Conservation (phyloP, 2,329 filamentous ascomycete species). For the Colletotrichum spinosum region DNA sequence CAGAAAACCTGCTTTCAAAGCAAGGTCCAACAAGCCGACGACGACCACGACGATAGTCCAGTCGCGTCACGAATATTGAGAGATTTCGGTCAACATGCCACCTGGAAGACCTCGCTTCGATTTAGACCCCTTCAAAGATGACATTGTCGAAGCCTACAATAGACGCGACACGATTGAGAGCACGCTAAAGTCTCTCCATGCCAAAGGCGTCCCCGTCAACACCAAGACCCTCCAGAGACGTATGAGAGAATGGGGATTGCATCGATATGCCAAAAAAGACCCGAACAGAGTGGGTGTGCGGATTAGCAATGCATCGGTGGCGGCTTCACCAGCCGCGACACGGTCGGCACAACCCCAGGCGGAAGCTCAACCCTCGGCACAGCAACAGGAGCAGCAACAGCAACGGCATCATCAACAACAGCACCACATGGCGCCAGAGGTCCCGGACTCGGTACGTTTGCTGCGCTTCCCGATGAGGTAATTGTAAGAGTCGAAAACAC, state of each 20-base stretch:
- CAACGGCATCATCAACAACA: background rate
- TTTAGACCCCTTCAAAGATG: conserved; percentile 27
- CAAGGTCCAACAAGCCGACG: too few species aligned
- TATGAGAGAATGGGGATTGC: conserved; percentile 24
- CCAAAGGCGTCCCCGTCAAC: conserved; percentile 23
- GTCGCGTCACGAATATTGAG: too few species aligned
- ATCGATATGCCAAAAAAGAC: conserved; percentile 14
- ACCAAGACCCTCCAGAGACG: conserved; percentile 25
- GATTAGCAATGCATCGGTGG: background rate
- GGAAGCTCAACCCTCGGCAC: background rate
- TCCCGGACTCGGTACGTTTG: conserved; percentile 28
- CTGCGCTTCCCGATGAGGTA: conserved; percentile 29
- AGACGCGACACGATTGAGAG: conserved; percentile 30
- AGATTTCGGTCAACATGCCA: conserved; percentile 4
- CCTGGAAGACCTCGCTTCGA: conserved; percentile 27
- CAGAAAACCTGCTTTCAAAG: too few species aligned
- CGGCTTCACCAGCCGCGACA: background rate
- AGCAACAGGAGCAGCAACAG: conserved; percentile 2
- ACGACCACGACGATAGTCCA: too few species aligned
- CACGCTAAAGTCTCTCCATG: conserved; percentile 25
- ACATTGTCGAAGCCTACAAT: conserved; percentile 24
- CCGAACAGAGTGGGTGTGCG: conserved; percentile 1
- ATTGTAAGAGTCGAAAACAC: conserved; percentile 29
- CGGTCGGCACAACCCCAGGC: too few species aligned
- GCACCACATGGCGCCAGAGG: conserved; percentile 21